These are phyloP conservation scores for Mucor indicus DNA, from an alignment of 371 early-diverging fungal genomes.

Conservation along the genomic window DNA sequence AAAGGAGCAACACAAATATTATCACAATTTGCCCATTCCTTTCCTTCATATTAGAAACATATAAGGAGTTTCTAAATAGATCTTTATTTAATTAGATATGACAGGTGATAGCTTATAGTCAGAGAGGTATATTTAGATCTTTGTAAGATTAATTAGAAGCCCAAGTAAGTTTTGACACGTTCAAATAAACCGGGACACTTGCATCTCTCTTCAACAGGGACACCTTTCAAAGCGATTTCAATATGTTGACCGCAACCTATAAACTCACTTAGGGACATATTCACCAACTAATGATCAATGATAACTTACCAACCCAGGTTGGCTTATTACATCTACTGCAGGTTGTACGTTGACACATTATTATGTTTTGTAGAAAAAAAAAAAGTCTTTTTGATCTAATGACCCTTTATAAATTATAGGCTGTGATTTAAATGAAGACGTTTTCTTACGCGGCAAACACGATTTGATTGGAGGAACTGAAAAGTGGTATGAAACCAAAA, in stretches of 20 bases:
- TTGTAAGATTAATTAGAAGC: background rate
- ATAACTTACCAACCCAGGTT: constrained; percentile 10
- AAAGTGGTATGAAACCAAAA: no score
- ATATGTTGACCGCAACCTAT: constrained; percentile 17
- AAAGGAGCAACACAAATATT: no score
- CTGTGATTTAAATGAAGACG: no score
- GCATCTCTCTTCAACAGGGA: constrained; percentile 14
- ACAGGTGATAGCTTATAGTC: no score
- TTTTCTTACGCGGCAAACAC: no score
- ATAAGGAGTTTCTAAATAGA: no score
- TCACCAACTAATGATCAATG: background rate
- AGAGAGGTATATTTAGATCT: background rate
- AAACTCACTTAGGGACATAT: background rate
- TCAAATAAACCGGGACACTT: constrained; percentile 15
- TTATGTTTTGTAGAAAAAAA: background rate
- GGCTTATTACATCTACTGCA: constrained; percentile 14
- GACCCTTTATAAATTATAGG: no score
- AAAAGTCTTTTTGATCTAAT: background rate
- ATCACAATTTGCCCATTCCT: no score
- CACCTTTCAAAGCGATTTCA: constrained; percentile 11
- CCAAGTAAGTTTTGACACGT: constrained; percentile 7
- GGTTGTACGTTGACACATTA: constrained; percentile 14
- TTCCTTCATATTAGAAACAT: no score
- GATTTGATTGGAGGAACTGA: background rate
- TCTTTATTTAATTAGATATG: no score